phyloP scores from a whole-genome alignment of 148 eudicot species.

The Camellia japonica region DNA sequence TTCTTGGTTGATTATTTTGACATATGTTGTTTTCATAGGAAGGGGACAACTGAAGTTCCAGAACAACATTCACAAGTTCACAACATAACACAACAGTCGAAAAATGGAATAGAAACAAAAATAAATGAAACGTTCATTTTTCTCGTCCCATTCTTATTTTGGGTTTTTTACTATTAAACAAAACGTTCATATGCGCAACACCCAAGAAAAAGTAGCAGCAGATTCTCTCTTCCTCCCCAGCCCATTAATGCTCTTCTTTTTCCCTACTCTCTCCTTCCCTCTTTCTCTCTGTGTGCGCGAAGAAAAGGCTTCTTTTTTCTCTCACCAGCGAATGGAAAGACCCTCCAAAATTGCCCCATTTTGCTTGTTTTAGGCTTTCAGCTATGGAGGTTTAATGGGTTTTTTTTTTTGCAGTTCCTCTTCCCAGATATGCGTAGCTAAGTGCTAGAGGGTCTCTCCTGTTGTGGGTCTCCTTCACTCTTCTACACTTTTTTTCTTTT shows the following conservation, averaged over 20 bases:
- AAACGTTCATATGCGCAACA: constrained; percentile 39
- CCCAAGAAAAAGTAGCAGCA: constrained; percentile 33
- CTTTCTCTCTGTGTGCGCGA: background rate
- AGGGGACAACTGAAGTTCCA: background rate
- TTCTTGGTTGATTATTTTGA: background rate
- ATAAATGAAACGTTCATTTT: constrained; percentile 7
- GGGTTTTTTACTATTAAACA: constrained; percentile 16
- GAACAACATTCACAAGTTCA: too few species aligned
- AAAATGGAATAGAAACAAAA: constrained; percentile 9
- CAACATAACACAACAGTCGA: constrained; percentile 5
- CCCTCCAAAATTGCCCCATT: background rate
- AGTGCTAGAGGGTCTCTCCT: background rate
- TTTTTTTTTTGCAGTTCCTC: background rate
- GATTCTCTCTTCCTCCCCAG: constrained; percentile 10
- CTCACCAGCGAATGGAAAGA: background rate
- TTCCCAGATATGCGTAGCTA: background rate
- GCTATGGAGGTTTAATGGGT: constrained; percentile 10
- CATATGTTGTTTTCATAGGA: background rate
- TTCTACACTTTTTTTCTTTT: background rate
- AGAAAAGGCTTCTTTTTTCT: constrained; percentile 2
- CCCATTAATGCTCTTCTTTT: background rate
- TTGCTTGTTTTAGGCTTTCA: background rate
- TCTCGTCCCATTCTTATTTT: background rate
- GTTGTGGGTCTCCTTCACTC: background rate
- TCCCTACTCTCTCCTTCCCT: background rate